Evolutionary conservation across 164 flowering plant species (phyloP), one percentile per base, ranked within the genome.

Genomic region (Nymphaea colorata): DNA sequence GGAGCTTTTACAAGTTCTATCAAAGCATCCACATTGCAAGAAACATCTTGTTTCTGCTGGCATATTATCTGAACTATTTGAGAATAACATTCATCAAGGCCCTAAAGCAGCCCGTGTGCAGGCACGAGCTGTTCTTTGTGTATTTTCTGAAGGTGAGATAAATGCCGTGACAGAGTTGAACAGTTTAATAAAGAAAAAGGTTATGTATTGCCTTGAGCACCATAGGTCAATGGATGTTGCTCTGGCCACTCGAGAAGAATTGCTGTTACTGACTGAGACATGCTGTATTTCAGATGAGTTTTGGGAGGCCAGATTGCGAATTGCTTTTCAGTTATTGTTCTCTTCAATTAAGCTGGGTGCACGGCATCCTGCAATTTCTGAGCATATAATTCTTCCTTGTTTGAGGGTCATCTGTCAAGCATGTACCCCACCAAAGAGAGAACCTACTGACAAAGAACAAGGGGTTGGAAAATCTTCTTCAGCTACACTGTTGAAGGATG

Each of bases 141-240:
- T 96, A 44, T 89, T 95, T 70, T 90, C 99, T 55, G 98, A 92
- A 79, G 97, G 91, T 69, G 97, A 92, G 78, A 44, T 66, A 43
- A 86, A 81, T 82, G 99, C 99, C 16, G 97, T 95, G 63, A 61
- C 82, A 65, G 96, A 92, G 73, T 75, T 95, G 82, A 92, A 92
- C 79, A 78, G 72, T 70, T 72, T 95, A 61, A 87, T 95, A 65
- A 87, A 85, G 80, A 95, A 83, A 81, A 95, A 92, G 76, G 97
- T 92, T 42, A 78, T 82, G 80, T 95, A 95, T 72, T 95, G 98
- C 79, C 91, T 92, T 74, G 99, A 95, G 68, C 99, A 95, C 76
- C 98, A 95, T 81, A 94, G 97, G 7, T 92, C 99, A 64, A 86
- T 92, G 89, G 99, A 95, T 76, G 87, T 95, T 76, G 88, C 99